These are phyloP conservation scores for Endocladia muricata DNA, from an alignment of 31 red algal species.

Conservation along the genomic window DNA sequence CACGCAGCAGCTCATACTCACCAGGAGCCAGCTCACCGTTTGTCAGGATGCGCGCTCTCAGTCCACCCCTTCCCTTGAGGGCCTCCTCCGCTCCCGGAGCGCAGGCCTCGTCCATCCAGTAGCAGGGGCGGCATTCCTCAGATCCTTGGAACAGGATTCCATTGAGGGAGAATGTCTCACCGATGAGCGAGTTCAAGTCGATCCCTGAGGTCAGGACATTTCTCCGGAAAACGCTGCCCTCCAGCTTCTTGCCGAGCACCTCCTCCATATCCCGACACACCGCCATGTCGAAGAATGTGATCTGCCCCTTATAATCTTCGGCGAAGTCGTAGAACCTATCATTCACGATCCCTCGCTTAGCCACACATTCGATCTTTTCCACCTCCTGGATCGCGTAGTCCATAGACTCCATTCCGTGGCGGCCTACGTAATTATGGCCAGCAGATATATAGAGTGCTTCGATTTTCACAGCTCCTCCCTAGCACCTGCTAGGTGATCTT, in stretches of 20 bases:
- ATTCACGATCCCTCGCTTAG: background rate
- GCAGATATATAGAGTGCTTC: background rate
- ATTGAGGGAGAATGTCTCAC: background rate
- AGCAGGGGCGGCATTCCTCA: slow-evolving; percentile 1
- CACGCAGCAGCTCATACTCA: no score
- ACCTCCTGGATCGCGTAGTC: background rate
- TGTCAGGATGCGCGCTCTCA: background rate
- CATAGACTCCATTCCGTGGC: background rate
- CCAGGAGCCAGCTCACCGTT: no score
- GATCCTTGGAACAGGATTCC: background rate
- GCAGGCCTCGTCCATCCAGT: slow-evolving; percentile 8
- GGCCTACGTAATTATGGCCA: slow-evolving; percentile 3
- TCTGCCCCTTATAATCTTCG: slow-evolving; percentile 2
- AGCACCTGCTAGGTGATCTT: no score
- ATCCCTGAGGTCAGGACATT: background rate
- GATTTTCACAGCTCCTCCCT: no score
- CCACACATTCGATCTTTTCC: background rate
- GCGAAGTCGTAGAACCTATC: background rate
- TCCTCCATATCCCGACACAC: background rate
- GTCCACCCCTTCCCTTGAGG: background rate
- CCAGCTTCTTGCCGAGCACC: background rate
- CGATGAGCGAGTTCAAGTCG: slow-evolving; percentile 6
- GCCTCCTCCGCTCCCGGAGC: background rate
- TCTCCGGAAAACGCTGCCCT: background rate
- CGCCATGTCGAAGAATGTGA: slow-evolving; percentile 4